Percentiles rank a stretch among this genome's conserved stretches.
phyloP scores from a whole-genome alignment of 352 stramenopile species.

The Globisporangium lucens region DNA sequence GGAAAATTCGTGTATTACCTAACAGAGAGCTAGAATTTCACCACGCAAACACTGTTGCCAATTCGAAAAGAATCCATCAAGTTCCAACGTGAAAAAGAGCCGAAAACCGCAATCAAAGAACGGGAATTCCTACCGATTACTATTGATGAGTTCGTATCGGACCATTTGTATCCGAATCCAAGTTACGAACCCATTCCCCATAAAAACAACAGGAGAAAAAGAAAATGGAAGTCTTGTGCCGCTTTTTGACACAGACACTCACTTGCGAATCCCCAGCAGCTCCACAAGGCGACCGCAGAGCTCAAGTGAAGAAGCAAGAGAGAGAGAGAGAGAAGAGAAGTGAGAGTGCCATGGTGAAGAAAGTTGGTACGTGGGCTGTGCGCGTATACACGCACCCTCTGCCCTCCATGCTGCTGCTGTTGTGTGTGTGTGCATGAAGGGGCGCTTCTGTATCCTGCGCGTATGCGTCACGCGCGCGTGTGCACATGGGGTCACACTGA shows the following conservation, averaged over 20 bases:
- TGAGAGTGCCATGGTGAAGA: conserved; percentile 42
- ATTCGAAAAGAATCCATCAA: background rate
- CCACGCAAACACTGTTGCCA: too few species aligned
- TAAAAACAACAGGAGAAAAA: background rate
- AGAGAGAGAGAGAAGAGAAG: background rate
- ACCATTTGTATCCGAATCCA: background rate
- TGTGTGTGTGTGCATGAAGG: background rate
- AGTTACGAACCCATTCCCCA: background rate
- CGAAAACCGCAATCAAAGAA: background rate
- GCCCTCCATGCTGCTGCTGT: background rate
- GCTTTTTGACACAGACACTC: background rate
- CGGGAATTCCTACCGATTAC: background rate
- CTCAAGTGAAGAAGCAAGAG: background rate
- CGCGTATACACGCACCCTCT: background rate
- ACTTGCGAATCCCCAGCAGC: conserved; percentile 2
- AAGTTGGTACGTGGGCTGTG: conserved; percentile 36
- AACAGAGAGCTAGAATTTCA: too few species aligned
- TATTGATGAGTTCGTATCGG: background rate
- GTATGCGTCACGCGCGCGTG: background rate
- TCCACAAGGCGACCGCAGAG: background rate
- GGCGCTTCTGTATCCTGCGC: background rate
- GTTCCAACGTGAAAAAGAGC: background rate
- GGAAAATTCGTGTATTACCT: too few species aligned
- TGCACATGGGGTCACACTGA: background rate
- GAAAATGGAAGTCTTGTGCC: background rate